A percentile compares a stretch with the other conserved stretches of the same genome.
Evolutionary conservation across 2,329 filamentous ascomycete genomes (phyloP).

Genomic region (Tolypocladium ophioglossoides): DNA sequence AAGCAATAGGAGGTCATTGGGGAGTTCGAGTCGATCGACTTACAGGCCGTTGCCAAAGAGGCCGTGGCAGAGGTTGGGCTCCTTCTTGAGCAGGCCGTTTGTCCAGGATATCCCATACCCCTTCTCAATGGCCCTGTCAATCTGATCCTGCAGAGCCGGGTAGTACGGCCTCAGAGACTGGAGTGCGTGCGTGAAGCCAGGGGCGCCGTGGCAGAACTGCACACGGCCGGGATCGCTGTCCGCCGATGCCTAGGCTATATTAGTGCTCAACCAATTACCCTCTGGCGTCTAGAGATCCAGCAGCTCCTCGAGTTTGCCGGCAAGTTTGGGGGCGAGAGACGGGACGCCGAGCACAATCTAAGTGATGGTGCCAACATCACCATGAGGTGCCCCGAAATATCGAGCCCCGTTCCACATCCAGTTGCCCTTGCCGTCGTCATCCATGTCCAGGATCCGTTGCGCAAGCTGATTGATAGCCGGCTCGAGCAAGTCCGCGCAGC

Average conservation of each 20-base stretch:
- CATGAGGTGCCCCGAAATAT: conserved; percentile 58
- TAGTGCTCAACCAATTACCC: conserved; percentile 50
- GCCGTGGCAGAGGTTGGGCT: conserved; percentile 56
- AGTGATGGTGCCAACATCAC: conserved; percentile 59
- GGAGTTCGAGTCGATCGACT: conserved; percentile 13
- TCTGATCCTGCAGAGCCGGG: conserved; percentile 38
- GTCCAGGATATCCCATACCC: conserved; percentile 44
- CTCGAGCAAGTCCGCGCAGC: conserved; percentile 37
- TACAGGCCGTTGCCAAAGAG: conserved; percentile 54
- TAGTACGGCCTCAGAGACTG: conserved; percentile 45
- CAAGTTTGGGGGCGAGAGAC: conserved; percentile 40
- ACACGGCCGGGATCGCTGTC: conserved; percentile 28
- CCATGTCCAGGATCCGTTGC: conserved; percentile 45
- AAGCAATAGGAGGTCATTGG: background rate
- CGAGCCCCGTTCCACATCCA: conserved; percentile 56
- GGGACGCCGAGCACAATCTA: conserved; percentile 53
- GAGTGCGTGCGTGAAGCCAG: conserved; percentile 51
- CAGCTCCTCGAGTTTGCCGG: conserved; percentile 40
- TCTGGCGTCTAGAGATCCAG: conserved; percentile 48
- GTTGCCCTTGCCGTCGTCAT: conserved; percentile 24
- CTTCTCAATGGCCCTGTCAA: conserved; percentile 39
- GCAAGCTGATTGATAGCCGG: conserved; percentile 45
- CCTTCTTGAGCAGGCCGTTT: conserved; percentile 50
- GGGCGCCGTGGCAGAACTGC: conserved; percentile 58
- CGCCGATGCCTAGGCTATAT: conserved; percentile 25